These are phyloP conservation scores for Plasmopara halstedii DNA, from an alignment of 352 stramenopile genomes.

Conservation along the genomic window DNA sequence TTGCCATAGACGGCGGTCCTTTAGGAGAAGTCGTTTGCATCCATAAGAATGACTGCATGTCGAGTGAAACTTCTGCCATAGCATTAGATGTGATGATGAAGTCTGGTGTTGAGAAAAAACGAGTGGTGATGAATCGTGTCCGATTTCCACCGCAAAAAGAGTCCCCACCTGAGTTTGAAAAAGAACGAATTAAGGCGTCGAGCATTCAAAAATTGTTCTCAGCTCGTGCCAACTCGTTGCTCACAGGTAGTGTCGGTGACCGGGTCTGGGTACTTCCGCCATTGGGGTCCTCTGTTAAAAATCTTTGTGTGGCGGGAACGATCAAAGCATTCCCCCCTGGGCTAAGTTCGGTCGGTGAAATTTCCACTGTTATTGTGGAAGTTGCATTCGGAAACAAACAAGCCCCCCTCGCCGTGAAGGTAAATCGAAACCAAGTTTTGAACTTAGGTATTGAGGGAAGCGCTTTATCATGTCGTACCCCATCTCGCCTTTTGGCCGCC, in stretches of 20 bases:
- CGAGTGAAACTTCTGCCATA: conserved; percentile 5
- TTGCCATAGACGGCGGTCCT: conserved; percentile 48
- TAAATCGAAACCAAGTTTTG: conserved; percentile 49
- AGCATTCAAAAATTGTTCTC: conserved; percentile 63
- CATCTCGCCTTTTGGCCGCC: conserved; percentile 52
- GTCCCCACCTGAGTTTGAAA: conserved; percentile 4
- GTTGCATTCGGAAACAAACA: conserved; percentile 38
- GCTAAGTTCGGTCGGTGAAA: conserved; percentile 38
- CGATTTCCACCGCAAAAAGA: conserved; percentile 31
- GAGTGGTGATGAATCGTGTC: conserved; percentile 45
- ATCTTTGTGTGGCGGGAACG: conserved; percentile 43
- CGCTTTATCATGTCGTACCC: conserved; percentile 12
- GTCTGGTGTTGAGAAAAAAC: conserved; percentile 40
- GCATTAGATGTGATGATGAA: conserved; percentile 48
- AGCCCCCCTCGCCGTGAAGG: conserved; percentile 32
- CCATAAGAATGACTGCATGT: conserved; percentile 17
- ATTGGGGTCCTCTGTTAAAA: conserved; percentile 17
- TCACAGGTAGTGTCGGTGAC: conserved; percentile 48
- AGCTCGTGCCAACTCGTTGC: conserved; percentile 45
- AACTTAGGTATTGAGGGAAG: conserved; percentile 37
- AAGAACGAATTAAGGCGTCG: conserved; percentile 54
- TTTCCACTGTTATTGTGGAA: conserved; percentile 39
- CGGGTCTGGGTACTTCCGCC: conserved; percentile 52
- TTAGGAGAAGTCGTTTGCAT: conserved; percentile 54
- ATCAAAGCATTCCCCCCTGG: conserved; percentile 59